phyloP scores from a whole-genome alignment of 2,329 filamentous ascomycete genomes.

The Colletotrichum tofieldiae region DNA sequence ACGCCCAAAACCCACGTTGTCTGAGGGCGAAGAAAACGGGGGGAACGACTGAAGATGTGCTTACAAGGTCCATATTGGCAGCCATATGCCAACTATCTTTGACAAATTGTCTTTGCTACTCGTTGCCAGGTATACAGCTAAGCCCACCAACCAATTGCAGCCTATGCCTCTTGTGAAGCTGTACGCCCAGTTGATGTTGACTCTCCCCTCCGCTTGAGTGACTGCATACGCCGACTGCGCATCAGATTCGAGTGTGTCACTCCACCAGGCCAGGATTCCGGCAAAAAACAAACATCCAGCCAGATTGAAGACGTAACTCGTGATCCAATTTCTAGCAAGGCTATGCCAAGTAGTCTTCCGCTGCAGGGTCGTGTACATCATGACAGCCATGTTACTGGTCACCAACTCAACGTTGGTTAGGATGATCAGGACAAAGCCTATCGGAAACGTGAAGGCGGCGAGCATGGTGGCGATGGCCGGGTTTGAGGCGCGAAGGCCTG shows the following conservation, averaged over 20 bases:
- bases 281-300: constrained; percentile 18
- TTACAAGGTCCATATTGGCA: constrained; percentile 30
- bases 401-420: constrained; percentile 27
- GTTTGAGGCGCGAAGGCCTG: constrained; percentile 14
- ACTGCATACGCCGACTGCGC: constrained; percentile 24
- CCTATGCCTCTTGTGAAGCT: constrained; percentile 27
- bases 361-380: constrained; percentile 22
- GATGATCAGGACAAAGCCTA: constrained; percentile 18
- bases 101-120: constrained; percentile 17
- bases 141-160: constrained; percentile 27
- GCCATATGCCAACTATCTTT: constrained; percentile 31
- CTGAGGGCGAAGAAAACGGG: too few species aligned
- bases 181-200: constrained; percentile 29
- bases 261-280: constrained; percentile 23
- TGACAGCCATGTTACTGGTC: constrained; percentile 31
- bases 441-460: constrained; percentile 13
- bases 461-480: constrained; percentile 13
- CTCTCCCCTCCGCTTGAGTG: constrained; percentile 17
- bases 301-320: constrained; percentile 20
- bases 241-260: constrained; percentile 5
- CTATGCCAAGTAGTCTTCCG: constrained; percentile 17
- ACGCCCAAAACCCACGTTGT: background rate
- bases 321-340: constrained; percentile 15
- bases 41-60: background rate
- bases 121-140: constrained; percentile 13